Base-by-base conservation (phyloP, 192 early-diverging fungal genomes). In the Spizellomyces sp. region DNA sequence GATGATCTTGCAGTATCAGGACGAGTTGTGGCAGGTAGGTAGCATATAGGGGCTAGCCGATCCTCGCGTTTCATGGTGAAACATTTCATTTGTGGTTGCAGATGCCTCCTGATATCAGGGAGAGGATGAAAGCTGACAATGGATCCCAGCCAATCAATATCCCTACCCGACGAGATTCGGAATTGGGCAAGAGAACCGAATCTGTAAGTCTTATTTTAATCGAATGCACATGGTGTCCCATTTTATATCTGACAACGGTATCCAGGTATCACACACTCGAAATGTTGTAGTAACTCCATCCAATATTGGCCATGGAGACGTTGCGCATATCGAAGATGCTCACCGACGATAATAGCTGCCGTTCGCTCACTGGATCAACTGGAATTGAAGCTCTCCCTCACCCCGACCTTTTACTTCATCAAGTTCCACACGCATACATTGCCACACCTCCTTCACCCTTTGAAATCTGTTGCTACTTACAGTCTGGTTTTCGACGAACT, bases 1-100 rank as follows among this genome's bases (percentile, higher is more conserved):
- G 61, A 81, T 84, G 75, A 64, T 84, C 41, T 57, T 82, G 21
- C 47, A 50, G 58, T 66, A 71, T 66, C 83, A 84, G 62, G 79
- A 84, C 64, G 77, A 81, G 54, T 59, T 84, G 22, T 78, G 82
- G 77, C 42, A 78, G 73, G 83, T 84, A 64, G 27, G 27, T 36
- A 64, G 69, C 14, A 14, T 15, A 47, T 2, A 36, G 2, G n/a
- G 10, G 59, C 17, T 61, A 19, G 15, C 17, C 36, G 15, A 5
- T 41, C 36, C 22, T 14, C 59, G 12, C 22, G n/a, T 14, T 36
- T 27, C 59, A 61, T 17, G 27, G 12, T 61, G 12, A 2, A 19
- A 19, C 27, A 2, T 54, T 48, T 67, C 36, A n/a, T 67, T 67
- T 67, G 9, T 67, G 48, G n/a, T 17, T 67, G n/a, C 45, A 70